Base-by-base conservation (phyloP, 306 rosid species). In the Fagus crenata region DNA sequence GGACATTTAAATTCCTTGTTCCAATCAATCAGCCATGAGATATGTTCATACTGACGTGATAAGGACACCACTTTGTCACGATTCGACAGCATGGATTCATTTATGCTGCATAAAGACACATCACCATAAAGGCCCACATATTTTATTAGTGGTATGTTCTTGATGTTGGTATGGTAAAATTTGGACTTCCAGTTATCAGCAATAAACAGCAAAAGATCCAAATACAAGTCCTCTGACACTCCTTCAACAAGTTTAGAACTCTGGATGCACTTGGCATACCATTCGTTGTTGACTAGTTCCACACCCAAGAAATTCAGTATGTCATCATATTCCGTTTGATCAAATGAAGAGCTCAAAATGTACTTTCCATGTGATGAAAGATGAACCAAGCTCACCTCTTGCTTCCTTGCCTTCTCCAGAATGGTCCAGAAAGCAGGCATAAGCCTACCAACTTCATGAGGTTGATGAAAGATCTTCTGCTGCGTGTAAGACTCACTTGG, bases 191-290 rank as follows among this genome's bases (percentile, higher is more conserved):
- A 87, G 8, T 85, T 70, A 15, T 53, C 76, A 32, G 92, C 83
- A 75, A 89, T 49, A 75, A 89, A 90, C 70, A 72, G 36, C 14
- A 92, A 78, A 79, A 92, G 87, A 75, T 83, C 73, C 51, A 87
- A 60, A 77, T 90, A 90, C 9, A 82, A 58, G 15, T 51, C 71
- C 42, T 92, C 96, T 1, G 93, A 77, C 32, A 89, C 90, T 56
- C 79, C 81, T 12, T 46, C 83, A 22, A 87, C 91, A 35, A 92
- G 84, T 70, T 80, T 71, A 36, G 89, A 79, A 70, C 92, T 81
- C 81, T 75, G 84, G 9, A 92, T 77, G 85, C 90, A 92, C 84
- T 85, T 92, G 5, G 80, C 86, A 79, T 90, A 92, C 97, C 93
- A 92, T 33, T 86, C 88, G 41, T 4, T 63, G 17, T 60, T 37